These are phyloP conservation scores for Cinnamomum chago DNA, from an alignment of 164 flowering plant genomes.

Conservation along the genomic window DNA sequence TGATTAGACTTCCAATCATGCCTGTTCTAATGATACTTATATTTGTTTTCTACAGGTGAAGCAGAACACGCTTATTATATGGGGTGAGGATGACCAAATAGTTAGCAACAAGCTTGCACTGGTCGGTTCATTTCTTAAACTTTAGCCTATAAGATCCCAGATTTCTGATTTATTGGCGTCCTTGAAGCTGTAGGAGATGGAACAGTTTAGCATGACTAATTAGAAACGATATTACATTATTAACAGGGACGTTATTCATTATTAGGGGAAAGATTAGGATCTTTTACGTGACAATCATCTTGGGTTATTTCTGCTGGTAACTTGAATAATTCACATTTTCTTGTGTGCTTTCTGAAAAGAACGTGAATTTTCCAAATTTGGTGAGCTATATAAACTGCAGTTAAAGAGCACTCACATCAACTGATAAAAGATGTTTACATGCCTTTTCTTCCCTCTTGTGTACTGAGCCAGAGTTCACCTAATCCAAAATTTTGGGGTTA, in stretches of 20 bases:
- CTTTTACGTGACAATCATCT: background rate
- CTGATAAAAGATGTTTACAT: too few species aligned
- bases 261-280: background rate
- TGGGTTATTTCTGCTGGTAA: background rate
- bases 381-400: too few species aligned
- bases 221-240: too few species aligned
- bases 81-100: constrained; percentile 92
- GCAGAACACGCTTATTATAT: constrained; percentile 79
- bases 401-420: too few species aligned
- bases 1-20: background rate
- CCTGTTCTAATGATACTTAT: constrained; percentile 1
- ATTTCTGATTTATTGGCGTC: background rate
- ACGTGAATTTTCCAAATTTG: too few species aligned
- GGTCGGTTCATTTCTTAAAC: constrained; percentile 40
- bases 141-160: background rate
- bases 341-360: too few species aligned
- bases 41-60: constrained; percentile 41
- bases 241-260: too few species aligned
- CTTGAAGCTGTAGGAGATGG: background rate
- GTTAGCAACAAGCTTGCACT: constrained; percentile 62
- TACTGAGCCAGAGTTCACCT: too few species aligned
- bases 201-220: background rate
- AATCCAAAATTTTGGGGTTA: too few species aligned
- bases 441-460: too few species aligned
- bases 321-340: too few species aligned